Base-by-base conservation (phyloP, 1,284 basidiomycete genomes). In the Trichosporon ovoides region DNA sequence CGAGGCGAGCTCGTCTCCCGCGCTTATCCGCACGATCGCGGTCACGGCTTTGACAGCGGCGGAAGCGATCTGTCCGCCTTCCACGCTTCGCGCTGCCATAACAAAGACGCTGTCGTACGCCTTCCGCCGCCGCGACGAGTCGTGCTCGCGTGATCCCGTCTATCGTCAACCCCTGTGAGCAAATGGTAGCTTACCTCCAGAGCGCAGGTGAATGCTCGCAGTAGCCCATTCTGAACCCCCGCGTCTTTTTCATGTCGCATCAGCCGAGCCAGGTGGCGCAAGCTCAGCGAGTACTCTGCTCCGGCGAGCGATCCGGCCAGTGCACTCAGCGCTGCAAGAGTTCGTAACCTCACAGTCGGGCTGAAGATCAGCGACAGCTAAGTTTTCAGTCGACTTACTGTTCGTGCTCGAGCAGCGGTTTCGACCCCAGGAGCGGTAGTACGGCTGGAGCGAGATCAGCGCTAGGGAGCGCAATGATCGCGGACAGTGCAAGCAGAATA, bases 381-480 rank as follows among this genome's bases (percentile, higher is more conserved):
- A 2, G 16, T 18, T 10, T 16, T 3, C 9, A 7, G 33, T 6
- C 18, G 3, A 64, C 69, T 55, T 43, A 73, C 73, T 64, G 19
- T 1, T 63, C 55, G 35, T 76, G 72, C 52, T 66, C 63, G 2
- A 72, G 55, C 13, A 76, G 49, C 1, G 52, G 18, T 38, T 62
- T 64, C 2, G 67, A 62, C 0, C 53, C 55, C 11, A 76, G 56
- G 2, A 73, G 50, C 0, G 71, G 72, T 9, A 64, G 60, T 3
- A 76, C 71, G 11, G 76, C 76, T 3, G 76, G 75, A 11, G 56
- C 67, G 4, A 77, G 64, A 37, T 76, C 74, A 1, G 36, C 20
- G 0, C 69, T 70, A 1, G 75, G 73, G 9, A 71, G 59, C 16
- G 70, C 66, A 33, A 66, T 51, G 50, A 76, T 71, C 3, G 67